Evolutionary conservation across 1,139 yeast genomes (phyloP).

Genomic region (Taphrina flavorubra): DNA sequence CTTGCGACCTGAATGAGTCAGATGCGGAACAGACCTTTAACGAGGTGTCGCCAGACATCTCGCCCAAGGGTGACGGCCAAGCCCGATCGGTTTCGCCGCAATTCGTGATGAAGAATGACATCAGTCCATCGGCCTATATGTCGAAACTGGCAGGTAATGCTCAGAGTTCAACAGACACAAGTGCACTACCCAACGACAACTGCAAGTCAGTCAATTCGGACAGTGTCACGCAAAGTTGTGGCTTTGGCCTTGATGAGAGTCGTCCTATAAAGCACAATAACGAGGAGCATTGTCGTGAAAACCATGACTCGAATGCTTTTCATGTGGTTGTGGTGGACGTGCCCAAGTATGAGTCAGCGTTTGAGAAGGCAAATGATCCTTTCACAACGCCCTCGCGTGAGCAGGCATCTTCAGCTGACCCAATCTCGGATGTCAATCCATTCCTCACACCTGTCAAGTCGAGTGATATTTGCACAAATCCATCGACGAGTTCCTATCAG

Average conservation of each 20-base stretch:
- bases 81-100: not conserved
- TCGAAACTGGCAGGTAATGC: not conserved
- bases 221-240: too few relatives aligned
- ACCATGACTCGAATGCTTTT: too few relatives aligned
- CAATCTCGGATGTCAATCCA: not conserved
- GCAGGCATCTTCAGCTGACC: not conserved
- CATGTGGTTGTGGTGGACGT: not conserved
- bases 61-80: not conserved
- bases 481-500: not conserved
- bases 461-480: not conserved
- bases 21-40: not conserved
- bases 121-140: conserved; percentile 13
- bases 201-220: too few relatives aligned
- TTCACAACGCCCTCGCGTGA: not conserved
- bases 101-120: not conserved
- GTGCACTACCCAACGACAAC: not conserved
- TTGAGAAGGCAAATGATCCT: not conserved
- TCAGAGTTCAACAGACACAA: not conserved
- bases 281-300: not conserved
- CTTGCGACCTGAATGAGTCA: not conserved
- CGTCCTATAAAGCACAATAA: not conserved
- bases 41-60: not conserved
- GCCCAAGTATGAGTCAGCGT: not conserved
- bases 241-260: not conserved
- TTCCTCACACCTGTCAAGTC: conserved; percentile 7